Base-by-base conservation (phyloP, 257 asterid species). In the Pogostemon cablin region DNA sequence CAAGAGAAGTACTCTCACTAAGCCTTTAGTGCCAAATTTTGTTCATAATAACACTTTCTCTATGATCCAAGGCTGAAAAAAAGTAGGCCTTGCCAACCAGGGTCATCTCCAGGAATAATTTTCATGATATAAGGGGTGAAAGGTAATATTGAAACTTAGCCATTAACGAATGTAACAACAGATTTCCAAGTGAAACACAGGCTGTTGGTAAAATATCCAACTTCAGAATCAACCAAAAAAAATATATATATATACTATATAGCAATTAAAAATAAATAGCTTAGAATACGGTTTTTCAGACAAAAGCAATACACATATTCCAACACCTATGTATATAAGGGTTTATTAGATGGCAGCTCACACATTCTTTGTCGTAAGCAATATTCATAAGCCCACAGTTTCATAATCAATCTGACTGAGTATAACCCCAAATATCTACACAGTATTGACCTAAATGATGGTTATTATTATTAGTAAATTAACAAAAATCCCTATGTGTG, bases 131-230 rank as follows among this genome's bases (percentile, higher is more conserved):
- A 72, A 63, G 55, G 57, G 43, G 49, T 25, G 67, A 9, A 47
- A 66, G 53, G 44, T 41, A 74, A 3, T 10, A 56, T 25, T 15
- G 32, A 25, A 37, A 46, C 25, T 10, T 9, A 20, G 40, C 46
- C 43, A 58, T 54, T 43, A 17, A 73, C 17, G 44, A 55, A 9
- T 37, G 46, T 65, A 32, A 17, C 68, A 61, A n/a, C 60, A 64
- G 38, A 61, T 53, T 2, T 54, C 34, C 39, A 55, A 11, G 66
- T 55, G 32, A 40, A 65, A 66, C 37, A 73, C n/a, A 47, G 35
- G 43, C 9, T 42, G 47, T 17, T 55, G 40, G 11, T 20, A 20
- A 11, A 32, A 39, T 65, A 25, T 66, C 15, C 66, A 35, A 65
- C 41, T 64, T 43, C 48, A 64, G 9, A 65, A 65, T 41, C 47